Conservation (phyloP, 2,329 filamentous ascomycete species). For the Capronia coronata region DNA sequence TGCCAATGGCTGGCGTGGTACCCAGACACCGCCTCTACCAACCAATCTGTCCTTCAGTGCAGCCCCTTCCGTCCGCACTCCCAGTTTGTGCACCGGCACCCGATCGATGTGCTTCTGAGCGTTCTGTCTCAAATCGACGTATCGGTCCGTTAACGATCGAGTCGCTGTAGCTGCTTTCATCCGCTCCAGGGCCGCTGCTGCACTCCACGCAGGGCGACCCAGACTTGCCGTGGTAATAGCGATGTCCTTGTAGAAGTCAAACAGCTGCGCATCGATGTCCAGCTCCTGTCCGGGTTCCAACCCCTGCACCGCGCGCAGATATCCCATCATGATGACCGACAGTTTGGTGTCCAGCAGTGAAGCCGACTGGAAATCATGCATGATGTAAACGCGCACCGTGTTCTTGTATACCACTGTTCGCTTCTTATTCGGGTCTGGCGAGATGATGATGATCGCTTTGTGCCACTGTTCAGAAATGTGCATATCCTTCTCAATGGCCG, state of each 20-base stretch:
- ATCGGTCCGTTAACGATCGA: slow-evolving; percentile 40
- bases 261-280: slow-evolving; percentile 34
- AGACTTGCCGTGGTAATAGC: slow-evolving; percentile 35
- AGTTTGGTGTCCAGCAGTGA: slow-evolving; percentile 43
- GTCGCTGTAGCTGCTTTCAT: slow-evolving; percentile 36
- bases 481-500: slow-evolving; percentile 31
- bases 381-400: slow-evolving; percentile 49
- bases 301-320: slow-evolving; percentile 42
- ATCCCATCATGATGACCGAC: slow-evolving; percentile 55
- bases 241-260: slow-evolving; percentile 36
- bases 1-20: slow-evolving; percentile 15
- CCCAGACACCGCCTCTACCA: slow-evolving; percentile 26
- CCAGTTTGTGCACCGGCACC: slow-evolving; percentile 54
- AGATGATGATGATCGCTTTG: slow-evolving; percentile 53
- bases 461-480: slow-evolving; percentile 47
- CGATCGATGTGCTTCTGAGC: slow-evolving; percentile 53
- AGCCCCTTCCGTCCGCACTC: slow-evolving; percentile 45
- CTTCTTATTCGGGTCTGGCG: slow-evolving; percentile 44
- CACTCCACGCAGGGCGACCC: slow-evolving; percentile 36
- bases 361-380: slow-evolving; percentile 45
- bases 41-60: slow-evolving; percentile 23
- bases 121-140: slow-evolving; percentile 45
- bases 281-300: slow-evolving; percentile 35
- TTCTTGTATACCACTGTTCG: slow-evolving; percentile 47
- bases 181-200: slow-evolving; percentile 29